phyloP scores from a whole-genome alignment of 2,329 filamentous ascomycete genomes.

The Sclerotinia nivalis region DNA sequence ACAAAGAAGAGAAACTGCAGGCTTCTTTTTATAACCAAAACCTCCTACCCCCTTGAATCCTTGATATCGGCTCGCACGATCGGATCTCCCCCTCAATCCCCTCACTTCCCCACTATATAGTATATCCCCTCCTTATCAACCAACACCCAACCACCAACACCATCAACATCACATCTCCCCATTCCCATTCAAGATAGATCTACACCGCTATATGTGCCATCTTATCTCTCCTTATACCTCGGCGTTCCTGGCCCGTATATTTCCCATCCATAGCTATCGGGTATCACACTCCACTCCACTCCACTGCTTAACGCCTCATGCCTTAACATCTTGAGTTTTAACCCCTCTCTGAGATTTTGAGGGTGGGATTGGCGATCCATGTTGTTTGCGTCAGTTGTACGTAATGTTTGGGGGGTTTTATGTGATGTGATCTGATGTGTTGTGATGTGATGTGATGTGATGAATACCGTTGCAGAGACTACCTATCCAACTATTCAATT shows the following conservation, averaged over 20 bases:
- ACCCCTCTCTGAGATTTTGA: background rate
- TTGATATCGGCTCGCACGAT: background rate
- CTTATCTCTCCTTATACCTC: background rate
- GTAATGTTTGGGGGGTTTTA: background rate
- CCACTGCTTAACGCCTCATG: background rate
- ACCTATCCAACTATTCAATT: no score
- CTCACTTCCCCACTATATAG: slow-evolving; percentile 1
- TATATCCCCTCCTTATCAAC: slow-evolving; percentile 3
- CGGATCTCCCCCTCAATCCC: background rate
- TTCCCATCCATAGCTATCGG: background rate
- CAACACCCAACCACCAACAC: background rate
- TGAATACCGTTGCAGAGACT: no score
- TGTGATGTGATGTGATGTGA: no score
- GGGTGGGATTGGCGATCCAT: background rate
- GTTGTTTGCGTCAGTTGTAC: background rate
- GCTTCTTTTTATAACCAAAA: background rate
- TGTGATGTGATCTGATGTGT: no score
- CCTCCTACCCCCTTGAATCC: background rate
- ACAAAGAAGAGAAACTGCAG: background rate
- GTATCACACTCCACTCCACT: background rate
- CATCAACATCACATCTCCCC: background rate
- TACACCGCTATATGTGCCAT: background rate
- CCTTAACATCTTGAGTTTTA: no score
- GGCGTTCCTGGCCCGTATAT: background rate
- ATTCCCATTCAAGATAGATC: background rate